phyloP scores from a whole-genome alignment of 768 basidiomycete species.

The Gloeopeniophorella convolvens region DNA sequence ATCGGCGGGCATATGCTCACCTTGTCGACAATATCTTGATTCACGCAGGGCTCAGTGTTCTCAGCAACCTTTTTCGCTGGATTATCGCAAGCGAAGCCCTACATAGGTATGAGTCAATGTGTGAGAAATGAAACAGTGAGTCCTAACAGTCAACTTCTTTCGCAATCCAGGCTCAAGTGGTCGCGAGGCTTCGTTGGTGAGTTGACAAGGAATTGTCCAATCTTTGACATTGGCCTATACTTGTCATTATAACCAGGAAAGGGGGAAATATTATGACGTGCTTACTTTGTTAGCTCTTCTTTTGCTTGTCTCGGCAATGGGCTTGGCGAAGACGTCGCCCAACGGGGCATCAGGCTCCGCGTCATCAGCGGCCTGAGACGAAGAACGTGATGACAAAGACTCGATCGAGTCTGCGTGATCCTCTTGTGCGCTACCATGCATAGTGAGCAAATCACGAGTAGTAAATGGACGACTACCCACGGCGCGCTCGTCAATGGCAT shows the following conservation, averaged over 20 bases:
- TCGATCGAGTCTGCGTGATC: too few relatives aligned
- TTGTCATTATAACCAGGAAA: not conserved
- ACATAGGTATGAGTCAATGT: not conserved
- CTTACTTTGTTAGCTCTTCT: not conserved
- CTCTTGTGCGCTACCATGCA: too few relatives aligned
- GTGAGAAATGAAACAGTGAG: not conserved
- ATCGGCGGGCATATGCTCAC: constrained; percentile 28
- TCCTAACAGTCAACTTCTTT: constrained; percentile 6
- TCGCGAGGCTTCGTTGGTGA: not conserved
- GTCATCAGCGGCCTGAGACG: not conserved
- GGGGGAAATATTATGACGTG: not conserved
- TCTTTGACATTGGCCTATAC: too few relatives aligned
- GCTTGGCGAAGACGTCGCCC: too few relatives aligned
- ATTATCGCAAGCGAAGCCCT: constrained; percentile 67
- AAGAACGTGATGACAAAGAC: constrained; percentile 4
- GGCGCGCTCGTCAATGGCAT: not conserved
- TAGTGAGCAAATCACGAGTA: not conserved
- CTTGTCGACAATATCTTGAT: constrained; percentile 73
- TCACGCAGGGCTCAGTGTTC: constrained; percentile 36
- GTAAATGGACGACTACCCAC: too few relatives aligned
- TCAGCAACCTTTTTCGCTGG: constrained; percentile 27
- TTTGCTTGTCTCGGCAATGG: not conserved
- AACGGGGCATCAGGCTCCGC: not conserved
- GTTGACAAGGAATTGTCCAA: too few relatives aligned
- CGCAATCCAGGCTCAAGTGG: not conserved